phyloP scores from a whole-genome alignment of 1,139 yeast genomes.

The Keqinozyma sinolaborantium region DNA sequence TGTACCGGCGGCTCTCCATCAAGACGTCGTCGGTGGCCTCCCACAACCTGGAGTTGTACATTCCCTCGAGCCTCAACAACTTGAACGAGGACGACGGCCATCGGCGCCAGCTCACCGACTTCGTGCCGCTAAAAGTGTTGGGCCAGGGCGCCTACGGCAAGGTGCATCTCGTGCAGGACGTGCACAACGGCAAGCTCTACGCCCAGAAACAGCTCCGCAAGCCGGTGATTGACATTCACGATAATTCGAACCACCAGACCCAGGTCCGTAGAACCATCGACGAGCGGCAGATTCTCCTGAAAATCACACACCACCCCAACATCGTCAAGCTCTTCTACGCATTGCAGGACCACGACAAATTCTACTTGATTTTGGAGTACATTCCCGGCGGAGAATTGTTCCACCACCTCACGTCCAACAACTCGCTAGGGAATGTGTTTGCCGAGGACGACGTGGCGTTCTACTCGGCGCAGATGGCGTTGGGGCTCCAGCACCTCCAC shows the following conservation, averaged over 20 bases:
- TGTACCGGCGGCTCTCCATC: constrained; percentile 21
- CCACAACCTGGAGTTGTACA: constrained; percentile 15
- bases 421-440: constrained; percentile 22
- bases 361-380: constrained; percentile 30
- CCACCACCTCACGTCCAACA: constrained; percentile 27
- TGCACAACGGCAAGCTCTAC: constrained; percentile 27
- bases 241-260: constrained; percentile 1
- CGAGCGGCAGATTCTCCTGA: constrained; percentile 67
- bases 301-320: constrained; percentile 41
- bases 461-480: constrained; percentile 32
- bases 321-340: constrained; percentile 34
- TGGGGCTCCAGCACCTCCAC: constrained; percentile 28
- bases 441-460: constrained; percentile 32
- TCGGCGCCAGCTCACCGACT: constrained; percentile 18
- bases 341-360: constrained; percentile 29
- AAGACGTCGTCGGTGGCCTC: constrained; percentile 15
- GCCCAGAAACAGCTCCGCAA: constrained; percentile 41
- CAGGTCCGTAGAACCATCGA: constrained; percentile 56
- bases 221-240: constrained; percentile 24
- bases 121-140: constrained; percentile 34
- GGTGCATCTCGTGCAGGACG: constrained; percentile 36
- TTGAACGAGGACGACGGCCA: constrained; percentile 9
- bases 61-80: constrained; percentile 17
- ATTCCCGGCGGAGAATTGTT: constrained; percentile 36
- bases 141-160: constrained; percentile 45